A percentile compares a stretch with the other conserved stretches of the same genome.
phyloP scores from a whole-genome alignment of 2,329 filamentous ascomycete genomes.

The Parastagonospora nodorum region DNA sequence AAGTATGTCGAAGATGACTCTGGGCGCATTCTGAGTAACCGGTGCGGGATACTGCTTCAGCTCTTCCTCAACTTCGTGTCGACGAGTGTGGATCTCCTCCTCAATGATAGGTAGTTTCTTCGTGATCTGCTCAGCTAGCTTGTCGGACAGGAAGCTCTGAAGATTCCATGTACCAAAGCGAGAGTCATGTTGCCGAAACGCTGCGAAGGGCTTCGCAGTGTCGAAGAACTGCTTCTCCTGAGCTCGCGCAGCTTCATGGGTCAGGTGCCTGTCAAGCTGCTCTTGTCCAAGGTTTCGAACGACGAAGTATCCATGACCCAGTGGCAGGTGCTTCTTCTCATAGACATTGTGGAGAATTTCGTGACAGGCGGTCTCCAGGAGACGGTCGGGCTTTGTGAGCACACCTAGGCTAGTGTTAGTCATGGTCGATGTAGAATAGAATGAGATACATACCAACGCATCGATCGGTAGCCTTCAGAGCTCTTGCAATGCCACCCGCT shows the following conservation, averaged over 20 bases:
- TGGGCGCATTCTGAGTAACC: conserved; percentile 66
- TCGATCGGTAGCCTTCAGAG: conserved; percentile 48
- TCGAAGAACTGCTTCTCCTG: conserved; percentile 60
- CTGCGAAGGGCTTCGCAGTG: conserved; percentile 51
- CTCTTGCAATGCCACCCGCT: conserved; percentile 62
- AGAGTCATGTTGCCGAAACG: conserved; percentile 45
- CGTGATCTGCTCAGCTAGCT: conserved; percentile 53
- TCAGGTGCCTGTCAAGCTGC: conserved; percentile 52
- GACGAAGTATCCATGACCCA: conserved; percentile 80
- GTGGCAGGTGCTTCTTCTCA: conserved; percentile 61
- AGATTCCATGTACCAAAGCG: conserved; percentile 61
- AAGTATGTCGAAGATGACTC: conserved; percentile 67
- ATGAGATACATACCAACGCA: conserved; percentile 40
- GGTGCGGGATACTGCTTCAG: conserved; percentile 68
- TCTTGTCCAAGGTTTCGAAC: conserved; percentile 66
- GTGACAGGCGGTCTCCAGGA: conserved; percentile 58
- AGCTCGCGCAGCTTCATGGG: conserved; percentile 54
- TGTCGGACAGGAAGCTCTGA: conserved; percentile 54
- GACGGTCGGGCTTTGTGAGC: conserved; percentile 81
- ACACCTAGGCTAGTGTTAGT: conserved; percentile 58
- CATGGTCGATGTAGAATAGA: background rate
- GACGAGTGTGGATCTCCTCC: conserved; percentile 51
- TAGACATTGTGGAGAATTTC: conserved; percentile 67
- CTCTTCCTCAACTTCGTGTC: conserved; percentile 59
- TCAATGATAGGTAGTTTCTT: conserved; percentile 50